Evolutionary conservation across 371 early-diverging fungal genomes (phyloP).

Genomic region (Actinomucor elegans): DNA sequence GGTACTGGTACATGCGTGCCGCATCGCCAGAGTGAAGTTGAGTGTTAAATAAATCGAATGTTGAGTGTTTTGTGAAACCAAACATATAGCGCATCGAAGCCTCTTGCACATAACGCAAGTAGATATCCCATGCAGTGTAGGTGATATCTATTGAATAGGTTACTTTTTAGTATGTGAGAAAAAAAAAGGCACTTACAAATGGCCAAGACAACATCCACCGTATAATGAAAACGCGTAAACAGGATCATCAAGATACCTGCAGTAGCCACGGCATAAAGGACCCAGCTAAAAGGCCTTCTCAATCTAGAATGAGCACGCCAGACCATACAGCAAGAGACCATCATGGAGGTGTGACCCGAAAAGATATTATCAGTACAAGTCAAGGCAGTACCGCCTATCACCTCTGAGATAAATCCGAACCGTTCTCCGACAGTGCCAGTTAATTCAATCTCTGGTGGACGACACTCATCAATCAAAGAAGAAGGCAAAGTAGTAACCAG

Average conservation of each 20-base stretch:
- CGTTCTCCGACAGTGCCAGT: conserved; percentile 26
- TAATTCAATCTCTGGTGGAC: conserved; percentile 33
- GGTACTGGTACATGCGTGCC: conserved; percentile 18
- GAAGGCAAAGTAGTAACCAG: conserved; percentile 73
- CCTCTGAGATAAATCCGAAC: conserved; percentile 26
- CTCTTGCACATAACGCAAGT: conserved; percentile 31
- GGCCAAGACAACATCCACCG: conserved; percentile 70
- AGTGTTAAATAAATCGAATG: conserved; percentile 26
- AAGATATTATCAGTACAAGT: conserved; percentile 78
- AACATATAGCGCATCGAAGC: conserved; percentile 32
- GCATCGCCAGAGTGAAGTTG: conserved; percentile 22
- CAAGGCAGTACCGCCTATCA: conserved; percentile 32
- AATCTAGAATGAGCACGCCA: conserved; percentile 65
- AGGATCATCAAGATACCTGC: conserved; percentile 61
- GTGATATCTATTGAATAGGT: conserved; percentile 24
- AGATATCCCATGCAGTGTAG: conserved; percentile 36
- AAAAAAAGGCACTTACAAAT: conserved; percentile 42
- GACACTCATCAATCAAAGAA: conserved; percentile 47
- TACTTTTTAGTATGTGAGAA: neutral
- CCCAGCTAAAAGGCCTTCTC: conserved; percentile 43
- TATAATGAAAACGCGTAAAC: conserved; percentile 67
- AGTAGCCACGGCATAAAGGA: conserved; percentile 50
- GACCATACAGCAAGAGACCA: conserved; percentile 58
- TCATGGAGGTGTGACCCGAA: conserved; percentile 71
- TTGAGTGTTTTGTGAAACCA: conserved; percentile 25